Conservation (phyloP, 177 flowering plant genomes). For the Vitis hybrid region DNA sequence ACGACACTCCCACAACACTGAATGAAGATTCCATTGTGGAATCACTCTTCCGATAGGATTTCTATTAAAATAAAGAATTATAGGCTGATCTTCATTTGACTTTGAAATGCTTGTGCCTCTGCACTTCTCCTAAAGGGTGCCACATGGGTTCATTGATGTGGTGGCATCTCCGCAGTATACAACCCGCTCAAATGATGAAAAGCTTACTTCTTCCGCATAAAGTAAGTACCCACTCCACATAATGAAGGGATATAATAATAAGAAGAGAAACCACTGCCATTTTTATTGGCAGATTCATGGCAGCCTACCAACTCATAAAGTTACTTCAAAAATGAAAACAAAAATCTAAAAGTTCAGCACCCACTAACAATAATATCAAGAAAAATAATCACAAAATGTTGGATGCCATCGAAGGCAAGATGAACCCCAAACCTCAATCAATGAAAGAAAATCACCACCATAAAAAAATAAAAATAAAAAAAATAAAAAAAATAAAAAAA, state of each 20-base stretch:
- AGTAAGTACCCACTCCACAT: not conserved
- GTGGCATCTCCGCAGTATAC: not conserved
- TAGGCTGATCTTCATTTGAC: constrained; percentile 6
- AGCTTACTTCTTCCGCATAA: not conserved
- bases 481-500: not conserved
- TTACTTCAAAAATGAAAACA: not conserved
- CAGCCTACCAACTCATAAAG: not conserved
- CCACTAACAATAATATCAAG: not conserved
- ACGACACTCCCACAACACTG: not conserved
- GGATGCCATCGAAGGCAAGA: constrained; percentile 3
- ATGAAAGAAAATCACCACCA: not conserved
- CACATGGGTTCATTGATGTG: not conserved
- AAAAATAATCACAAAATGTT: not conserved
- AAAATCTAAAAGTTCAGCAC: not conserved
- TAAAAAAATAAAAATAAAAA: not conserved
- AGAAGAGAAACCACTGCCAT: constrained; percentile 4
- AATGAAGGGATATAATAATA: not conserved
- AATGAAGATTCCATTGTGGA: not conserved
- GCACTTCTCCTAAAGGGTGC: not conserved
- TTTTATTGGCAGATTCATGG: not conserved
- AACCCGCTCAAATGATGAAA: not conserved
- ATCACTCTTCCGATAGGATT: not conserved
- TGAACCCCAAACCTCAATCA: constrained; percentile 1
- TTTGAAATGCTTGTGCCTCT: not conserved
- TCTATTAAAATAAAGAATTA: no score